Evolutionary conservation across 2,329 filamentous ascomycete species (phyloP).

Genomic region (Fusarium nelsonii): DNA sequence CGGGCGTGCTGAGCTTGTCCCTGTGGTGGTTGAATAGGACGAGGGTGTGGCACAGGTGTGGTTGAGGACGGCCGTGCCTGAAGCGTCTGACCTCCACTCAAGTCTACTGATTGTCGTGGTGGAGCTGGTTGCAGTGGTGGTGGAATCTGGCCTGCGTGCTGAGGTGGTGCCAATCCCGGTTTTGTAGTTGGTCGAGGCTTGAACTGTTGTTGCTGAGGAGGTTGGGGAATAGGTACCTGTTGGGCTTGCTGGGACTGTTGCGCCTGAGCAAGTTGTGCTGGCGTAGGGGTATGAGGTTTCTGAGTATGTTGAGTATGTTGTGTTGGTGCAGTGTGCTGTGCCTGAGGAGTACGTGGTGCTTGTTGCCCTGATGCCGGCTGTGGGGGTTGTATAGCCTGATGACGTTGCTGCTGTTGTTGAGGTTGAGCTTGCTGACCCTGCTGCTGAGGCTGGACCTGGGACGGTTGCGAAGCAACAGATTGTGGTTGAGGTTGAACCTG

Average conservation of each 20-base stretch:
- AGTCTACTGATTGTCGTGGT: conserved; percentile 43
- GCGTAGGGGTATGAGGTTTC: conserved; percentile 31
- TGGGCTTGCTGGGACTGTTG: conserved; percentile 38
- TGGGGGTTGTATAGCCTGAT: conserved; percentile 33
- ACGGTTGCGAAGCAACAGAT: conserved; percentile 35
- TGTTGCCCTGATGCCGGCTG: conserved; percentile 29
- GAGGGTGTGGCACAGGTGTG: conserved; percentile 53
- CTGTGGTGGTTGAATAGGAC: conserved; percentile 51
- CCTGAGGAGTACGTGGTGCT: conserved; percentile 39
- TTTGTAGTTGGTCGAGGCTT: conserved; percentile 47
- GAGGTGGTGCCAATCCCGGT: conserved; percentile 53
- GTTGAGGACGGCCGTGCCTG: conserved; percentile 50
- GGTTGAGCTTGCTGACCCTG: conserved; percentile 33
- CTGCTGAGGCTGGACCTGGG: conserved; percentile 39
- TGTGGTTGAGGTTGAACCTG: conserved; percentile 43
- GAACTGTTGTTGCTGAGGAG: conserved; percentile 40
- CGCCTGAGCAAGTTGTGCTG: conserved; percentile 27
- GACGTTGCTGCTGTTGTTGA: conserved; percentile 37
- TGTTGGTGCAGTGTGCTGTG: conserved; percentile 37
- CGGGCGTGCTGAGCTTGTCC: conserved; percentile 45
- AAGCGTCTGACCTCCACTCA: conserved; percentile 39
- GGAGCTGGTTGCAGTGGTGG: conserved; percentile 54
- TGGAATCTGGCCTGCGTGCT: conserved; percentile 53
- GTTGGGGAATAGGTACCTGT: conserved; percentile 31
- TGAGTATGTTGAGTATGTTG: conserved; percentile 40